Conservation (phyloP, 805 yeast genomes). For the Candida tammaniensis region DNA sequence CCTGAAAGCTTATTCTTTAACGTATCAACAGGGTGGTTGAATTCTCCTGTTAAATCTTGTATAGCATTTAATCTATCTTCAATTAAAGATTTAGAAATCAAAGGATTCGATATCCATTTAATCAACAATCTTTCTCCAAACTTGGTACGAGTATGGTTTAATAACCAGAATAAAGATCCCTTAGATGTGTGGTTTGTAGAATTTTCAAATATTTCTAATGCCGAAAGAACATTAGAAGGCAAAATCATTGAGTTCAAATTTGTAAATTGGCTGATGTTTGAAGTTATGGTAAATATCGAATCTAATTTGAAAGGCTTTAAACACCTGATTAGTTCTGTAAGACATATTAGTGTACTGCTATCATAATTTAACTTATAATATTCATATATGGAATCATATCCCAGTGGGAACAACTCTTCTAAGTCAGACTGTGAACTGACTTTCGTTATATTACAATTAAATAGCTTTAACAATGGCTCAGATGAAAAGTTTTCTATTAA, state of each 20-base stretch:
- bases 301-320: constrained; percentile 63
- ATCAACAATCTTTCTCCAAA: constrained; percentile 69
- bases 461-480: constrained; percentile 16
- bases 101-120: constrained; percentile 76
- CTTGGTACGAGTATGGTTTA: constrained; percentile 76
- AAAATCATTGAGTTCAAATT: constrained; percentile 51
- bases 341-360: constrained; percentile 28
- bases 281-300: constrained; percentile 49
- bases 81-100: constrained; percentile 52
- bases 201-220: constrained; percentile 74
- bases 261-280: constrained; percentile 53
- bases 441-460: constrained; percentile 9
- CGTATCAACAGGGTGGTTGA: constrained; percentile 32
- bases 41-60: constrained; percentile 24
- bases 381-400: constrained; percentile 18
- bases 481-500: constrained; percentile 24
- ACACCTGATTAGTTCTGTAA: constrained; percentile 50
- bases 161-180: constrained; percentile 77
- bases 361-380: constrained; percentile 22
- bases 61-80: constrained; percentile 62
- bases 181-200: constrained; percentile 49
- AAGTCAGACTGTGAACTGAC: constrained; percentile 9
- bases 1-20: constrained; percentile 20
- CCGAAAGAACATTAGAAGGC: constrained; percentile 63
- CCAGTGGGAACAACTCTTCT: background rate